Evolutionary conservation across 257 asterid species (phyloP).

Genomic region (Solanum sejunctum): DNA sequence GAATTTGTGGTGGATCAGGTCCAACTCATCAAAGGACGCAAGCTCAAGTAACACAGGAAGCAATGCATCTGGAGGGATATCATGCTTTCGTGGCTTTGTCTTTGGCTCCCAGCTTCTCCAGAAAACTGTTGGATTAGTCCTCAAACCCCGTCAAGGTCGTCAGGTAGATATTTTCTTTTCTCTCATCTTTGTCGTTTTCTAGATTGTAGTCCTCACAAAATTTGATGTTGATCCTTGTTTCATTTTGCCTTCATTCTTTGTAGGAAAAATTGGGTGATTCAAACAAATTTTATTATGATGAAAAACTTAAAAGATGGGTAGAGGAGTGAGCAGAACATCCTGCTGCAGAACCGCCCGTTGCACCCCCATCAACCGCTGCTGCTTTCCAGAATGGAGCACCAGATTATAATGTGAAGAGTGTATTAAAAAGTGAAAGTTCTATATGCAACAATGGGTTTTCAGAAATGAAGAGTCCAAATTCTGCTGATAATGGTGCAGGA

Average conservation of each 20-base stretch:
- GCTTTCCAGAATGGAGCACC: conserved; percentile 70
- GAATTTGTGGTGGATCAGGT: conserved; percentile 33
- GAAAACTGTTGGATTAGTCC: conserved; percentile 32
- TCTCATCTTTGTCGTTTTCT: neutral
- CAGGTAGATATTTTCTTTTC: conserved; percentile 13
- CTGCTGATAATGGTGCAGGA: conserved; percentile 53
- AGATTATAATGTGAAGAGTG: conserved; percentile 59
- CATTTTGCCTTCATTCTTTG: neutral
- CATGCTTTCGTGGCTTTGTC: conserved; percentile 3
- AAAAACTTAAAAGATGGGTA: conserved; percentile 92
- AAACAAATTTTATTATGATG: conserved; percentile 82
- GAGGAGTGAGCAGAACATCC: conserved; percentile 85
- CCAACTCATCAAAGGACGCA: conserved; percentile 56
- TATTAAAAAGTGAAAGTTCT: conserved; percentile 45
- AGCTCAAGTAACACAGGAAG: conserved; percentile 34
- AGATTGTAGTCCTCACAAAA: neutral
- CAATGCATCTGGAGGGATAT: conserved; percentile 23
- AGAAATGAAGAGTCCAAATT: conserved; percentile 43
- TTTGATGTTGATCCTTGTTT: neutral
- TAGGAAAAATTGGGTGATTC: conserved; percentile 92
- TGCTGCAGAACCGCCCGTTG: conserved; percentile 53
- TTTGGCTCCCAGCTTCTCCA: conserved; percentile 30
- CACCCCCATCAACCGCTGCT: conserved; percentile 75
- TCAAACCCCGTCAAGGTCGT: conserved; percentile 28
- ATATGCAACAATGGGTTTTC: conserved; percentile 35